Base-by-base conservation (phyloP, 2,329 filamentous ascomycete species). In the Hypocrella siamensis region DNA sequence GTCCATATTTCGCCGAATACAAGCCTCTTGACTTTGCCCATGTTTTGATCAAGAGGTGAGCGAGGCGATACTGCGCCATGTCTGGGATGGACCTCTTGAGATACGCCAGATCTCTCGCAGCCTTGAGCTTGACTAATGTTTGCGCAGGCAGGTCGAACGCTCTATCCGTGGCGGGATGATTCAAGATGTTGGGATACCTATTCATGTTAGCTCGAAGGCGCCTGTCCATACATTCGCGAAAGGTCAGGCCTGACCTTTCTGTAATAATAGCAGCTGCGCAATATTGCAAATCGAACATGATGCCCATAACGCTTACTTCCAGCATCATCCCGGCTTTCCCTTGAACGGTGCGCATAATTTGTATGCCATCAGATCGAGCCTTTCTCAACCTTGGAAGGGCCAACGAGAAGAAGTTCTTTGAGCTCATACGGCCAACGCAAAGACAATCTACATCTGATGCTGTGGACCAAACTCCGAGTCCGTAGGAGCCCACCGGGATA, bases 271-370 rank as follows among this genome's bases (percentile, higher is more conserved):
- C 53, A 2, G 75, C 69, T 5, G 70, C 62, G 39, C 73, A 79
- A 45, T 81, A 81, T 37, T 79, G 75, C 30, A 82, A 51, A 44
- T 79, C 71, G 42, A 77, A 59, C 38, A 61, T 70, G 41, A 79
- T 54, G 8, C 60, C 65, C 4, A 53, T 46, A n/a, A 78, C 55
- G 26, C 67, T 63, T 4, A 80, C 51, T 41, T 79, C 72, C 5
- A 80, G 56, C 69, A 77, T 78, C 1, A 64, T 72, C 7, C 73
- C 73, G 1, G 67, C 65, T 30, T 61, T 61, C 2, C 71, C 64
- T 29, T 67, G 64, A 7, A 77, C 68, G 31, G 65, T 66, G 26
- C 73, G 63, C 12, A 77, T 43, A 9, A 78, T 55, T 16, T 47
- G 57, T 24, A 77, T 49, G 0, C 54, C 61, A 15, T 50, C 45